Base-by-base conservation (phyloP, 768 basidiomycete species). In the Megacollybia marginata region DNA sequence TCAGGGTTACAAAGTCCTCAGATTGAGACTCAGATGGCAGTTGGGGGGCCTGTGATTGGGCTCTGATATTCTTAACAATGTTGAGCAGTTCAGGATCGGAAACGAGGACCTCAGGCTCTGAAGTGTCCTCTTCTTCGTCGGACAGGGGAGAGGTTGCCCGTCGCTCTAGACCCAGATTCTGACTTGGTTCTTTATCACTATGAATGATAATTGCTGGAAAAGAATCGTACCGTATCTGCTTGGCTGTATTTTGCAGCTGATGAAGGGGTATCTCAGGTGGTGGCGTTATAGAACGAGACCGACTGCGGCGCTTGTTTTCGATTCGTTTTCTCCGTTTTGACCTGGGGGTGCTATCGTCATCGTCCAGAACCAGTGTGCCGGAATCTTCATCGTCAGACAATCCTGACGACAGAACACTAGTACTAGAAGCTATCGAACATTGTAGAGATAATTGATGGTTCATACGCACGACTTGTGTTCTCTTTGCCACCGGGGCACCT, bases 201-300 rank as follows among this genome's bases (percentile, higher is more conserved):
- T 48, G 9, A 44, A 31, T 16, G 10, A 31, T 31, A 8, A 33
- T 20, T 9, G 45, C 33, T 18, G 47, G 23, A 40, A 12, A 13
- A 20, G n/a, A 43, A 46, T 53, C 69, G 48, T 57, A 88, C 88
- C 80, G 73, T 45, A 88, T 76, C 15, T 86, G 63, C 33, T 75
- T 68, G 36, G 74, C 75, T 12, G 85, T 82, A 48, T 72, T 71
- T 55, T 78, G 72, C 1, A 83, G 67, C 49, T 80, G 74, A 31
- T 78, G 68, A 9, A 64, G 59, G 2, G 83, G 67, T 12, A 89
- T 62, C 33, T 69, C 70, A 0, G 88, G 88, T 5, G 88, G 88
- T 2, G 88, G 88, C 0, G 88, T 91, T 35, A 90, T 75, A 4
- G 88, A 91, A 19, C 72, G 67, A 31, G 85, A 88, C 35, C 81